These are phyloP conservation scores for Epichloe glyceriae DNA, from an alignment of 2,329 filamentous ascomycete species.

Conservation along the genomic window DNA sequence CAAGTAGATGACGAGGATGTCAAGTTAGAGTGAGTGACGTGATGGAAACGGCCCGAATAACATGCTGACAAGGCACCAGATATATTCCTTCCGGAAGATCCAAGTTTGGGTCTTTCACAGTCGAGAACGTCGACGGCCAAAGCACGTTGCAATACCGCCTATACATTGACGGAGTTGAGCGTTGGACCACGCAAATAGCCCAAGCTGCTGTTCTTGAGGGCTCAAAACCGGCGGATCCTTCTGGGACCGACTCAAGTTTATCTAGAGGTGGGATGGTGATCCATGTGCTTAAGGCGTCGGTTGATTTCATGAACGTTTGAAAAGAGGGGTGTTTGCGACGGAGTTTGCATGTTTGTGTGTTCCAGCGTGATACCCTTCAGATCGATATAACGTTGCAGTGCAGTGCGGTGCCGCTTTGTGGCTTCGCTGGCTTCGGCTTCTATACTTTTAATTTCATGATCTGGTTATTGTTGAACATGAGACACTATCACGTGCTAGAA, in stretches of 20 bases:
- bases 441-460: neutral
- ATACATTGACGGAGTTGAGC: slow-evolving; percentile 68
- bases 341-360: neutral
- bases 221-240: slow-evolving; percentile 26
- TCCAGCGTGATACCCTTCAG: slow-evolving; percentile 5
- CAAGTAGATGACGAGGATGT: slow-evolving; percentile 76
- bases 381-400: neutral
- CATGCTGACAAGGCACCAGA: slow-evolving; percentile 23
- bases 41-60: neutral
- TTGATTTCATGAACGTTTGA: neutral
- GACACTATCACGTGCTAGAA: too few relatives aligned
- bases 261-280: neutral
- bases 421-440: neutral
- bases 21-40: slow-evolving; percentile 58
- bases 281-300: neutral
- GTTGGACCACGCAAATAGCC: slow-evolving; percentile 53
- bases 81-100: slow-evolving; percentile 76
- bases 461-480: neutral
- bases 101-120: slow-evolving; percentile 66
- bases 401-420: neutral
- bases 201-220: slow-evolving; percentile 24
- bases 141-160: slow-evolving; percentile 69
- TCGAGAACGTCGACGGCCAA: slow-evolving; percentile 51
- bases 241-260: slow-evolving; percentile 30
- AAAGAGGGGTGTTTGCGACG: neutral